phyloP scores from a whole-genome alignment of 495 filamentous ascomycete species.

The Penicillium roqueforti region DNA sequence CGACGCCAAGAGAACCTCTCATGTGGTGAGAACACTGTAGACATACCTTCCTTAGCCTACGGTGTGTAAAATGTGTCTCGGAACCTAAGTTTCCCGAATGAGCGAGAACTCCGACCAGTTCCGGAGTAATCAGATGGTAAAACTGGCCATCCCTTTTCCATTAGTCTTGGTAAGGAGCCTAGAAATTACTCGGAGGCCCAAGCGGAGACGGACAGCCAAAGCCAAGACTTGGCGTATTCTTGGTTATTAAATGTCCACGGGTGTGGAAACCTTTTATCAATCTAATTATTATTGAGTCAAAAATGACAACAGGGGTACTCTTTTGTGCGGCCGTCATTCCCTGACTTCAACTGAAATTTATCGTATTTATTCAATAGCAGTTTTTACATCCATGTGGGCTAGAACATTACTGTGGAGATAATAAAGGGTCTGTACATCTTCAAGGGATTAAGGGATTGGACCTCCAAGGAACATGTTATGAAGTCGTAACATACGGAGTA shows the following conservation, averaged over 20 bases:
- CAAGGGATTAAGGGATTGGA: too few relatives aligned
- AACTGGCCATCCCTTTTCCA: neutral
- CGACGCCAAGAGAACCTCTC: neutral
- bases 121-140: too few relatives aligned
- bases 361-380: neutral
- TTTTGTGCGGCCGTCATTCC: neutral
- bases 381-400: neutral
- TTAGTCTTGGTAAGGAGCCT: neutral
- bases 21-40: too few relatives aligned
- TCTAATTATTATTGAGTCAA: neutral
- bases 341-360: neutral
- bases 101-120: neutral
- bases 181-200: neutral
- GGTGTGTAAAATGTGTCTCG: neutral
- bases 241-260: neutral
- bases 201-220: neutral
- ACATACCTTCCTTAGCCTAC: neutral
- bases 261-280: neutral
- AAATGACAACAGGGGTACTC: neutral
- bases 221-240: slow-evolving; percentile 1
- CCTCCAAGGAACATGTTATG: too few relatives aligned
- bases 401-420: too few relatives aligned
- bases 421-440: too few relatives aligned
- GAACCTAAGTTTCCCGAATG: neutral
- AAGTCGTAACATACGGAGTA: too few relatives aligned